Conservation (phyloP, 768 basidiomycete species). For the Erythrobasidium yunnanense region DNA sequence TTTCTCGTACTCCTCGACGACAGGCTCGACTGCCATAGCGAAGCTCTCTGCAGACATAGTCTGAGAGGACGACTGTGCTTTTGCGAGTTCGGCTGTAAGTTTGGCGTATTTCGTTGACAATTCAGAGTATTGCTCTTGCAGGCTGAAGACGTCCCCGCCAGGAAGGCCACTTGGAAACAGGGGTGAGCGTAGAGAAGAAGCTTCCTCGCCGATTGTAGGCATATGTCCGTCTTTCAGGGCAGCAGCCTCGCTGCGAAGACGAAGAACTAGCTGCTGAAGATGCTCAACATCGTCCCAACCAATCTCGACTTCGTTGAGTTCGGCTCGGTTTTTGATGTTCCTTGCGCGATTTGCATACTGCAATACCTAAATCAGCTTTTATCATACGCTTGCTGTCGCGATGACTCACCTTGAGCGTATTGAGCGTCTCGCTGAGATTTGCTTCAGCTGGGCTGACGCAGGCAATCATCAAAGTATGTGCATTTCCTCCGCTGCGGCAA, state of each 20-base stretch:
- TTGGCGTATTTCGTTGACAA: conserved; percentile 73
- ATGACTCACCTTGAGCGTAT: conserved; percentile 47
- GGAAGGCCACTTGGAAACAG: conserved; percentile 38
- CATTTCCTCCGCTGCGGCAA: conserved; percentile 61
- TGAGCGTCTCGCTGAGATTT: conserved; percentile 86
- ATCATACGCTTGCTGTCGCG: not conserved
- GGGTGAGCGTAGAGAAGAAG: not conserved
- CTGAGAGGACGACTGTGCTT: conserved; percentile 49
- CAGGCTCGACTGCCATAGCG: conserved; percentile 63
- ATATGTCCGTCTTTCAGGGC: conserved; percentile 44
- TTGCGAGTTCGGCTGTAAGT: conserved; percentile 73
- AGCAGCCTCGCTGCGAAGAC: conserved; percentile 78
- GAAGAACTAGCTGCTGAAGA: conserved; percentile 73
- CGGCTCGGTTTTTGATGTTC: conserved; percentile 91
- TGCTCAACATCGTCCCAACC: conserved; percentile 99
- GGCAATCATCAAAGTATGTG: conserved; percentile 97
- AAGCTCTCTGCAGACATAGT: conserved; percentile 43
- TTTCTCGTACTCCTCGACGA: conserved; percentile 98
- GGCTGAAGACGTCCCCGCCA: conserved; percentile 56
- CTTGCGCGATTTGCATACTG: conserved; percentile 95
- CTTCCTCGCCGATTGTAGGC: conserved; percentile 41
- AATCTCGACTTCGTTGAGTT: conserved; percentile 85
- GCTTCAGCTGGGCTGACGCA: conserved; percentile 93
- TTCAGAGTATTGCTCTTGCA: conserved; percentile 76
- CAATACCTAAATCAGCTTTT: conserved; percentile 41